A percentile compares a stretch with the other conserved stretches of the same genome.
Evolutionary conservation across 768 basidiomycete species (phyloP).

Genomic region (Termitomyces sp.): DNA sequence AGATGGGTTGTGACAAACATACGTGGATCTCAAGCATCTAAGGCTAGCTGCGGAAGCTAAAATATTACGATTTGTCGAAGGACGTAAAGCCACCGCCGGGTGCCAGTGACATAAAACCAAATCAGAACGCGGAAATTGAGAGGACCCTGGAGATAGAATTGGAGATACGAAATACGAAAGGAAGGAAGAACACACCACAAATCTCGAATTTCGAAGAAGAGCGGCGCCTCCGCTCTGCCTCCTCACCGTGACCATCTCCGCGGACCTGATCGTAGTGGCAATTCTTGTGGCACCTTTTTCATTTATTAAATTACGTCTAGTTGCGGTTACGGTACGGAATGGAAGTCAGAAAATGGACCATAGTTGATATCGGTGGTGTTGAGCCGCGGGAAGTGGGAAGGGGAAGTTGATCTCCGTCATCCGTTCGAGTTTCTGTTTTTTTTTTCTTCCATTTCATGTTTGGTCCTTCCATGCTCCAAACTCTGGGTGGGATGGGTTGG

Average conservation of each 20-base stretch:
- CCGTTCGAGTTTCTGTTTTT: neutral
- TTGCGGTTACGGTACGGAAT: neutral
- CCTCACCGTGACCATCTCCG: neutral
- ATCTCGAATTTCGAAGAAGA: neutral
- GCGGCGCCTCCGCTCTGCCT: neutral
- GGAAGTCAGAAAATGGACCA: neutral
- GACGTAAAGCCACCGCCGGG: neutral
- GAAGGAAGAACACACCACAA: neutral
- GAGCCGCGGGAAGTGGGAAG: neutral
- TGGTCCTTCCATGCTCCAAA: neutral
- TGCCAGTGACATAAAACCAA: neutral
- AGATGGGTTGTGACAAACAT: neutral
- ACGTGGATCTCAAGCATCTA: neutral
- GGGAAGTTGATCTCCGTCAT: neutral
- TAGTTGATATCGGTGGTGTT: neutral
- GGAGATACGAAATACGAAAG: neutral
- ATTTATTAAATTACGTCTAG: neutral
- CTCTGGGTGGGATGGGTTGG: neutral
- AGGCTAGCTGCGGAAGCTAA: neutral
- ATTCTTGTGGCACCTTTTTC: neutral
- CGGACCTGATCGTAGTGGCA: neutral
- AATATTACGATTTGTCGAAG: neutral
- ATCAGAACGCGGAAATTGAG: slow-evolving; percentile 3
- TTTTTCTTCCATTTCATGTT: neutral
- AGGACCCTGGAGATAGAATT: neutral